Evolutionary conservation across 495 filamentous ascomycete genomes (phyloP).

Genomic region (Tuber calosporum): DNA sequence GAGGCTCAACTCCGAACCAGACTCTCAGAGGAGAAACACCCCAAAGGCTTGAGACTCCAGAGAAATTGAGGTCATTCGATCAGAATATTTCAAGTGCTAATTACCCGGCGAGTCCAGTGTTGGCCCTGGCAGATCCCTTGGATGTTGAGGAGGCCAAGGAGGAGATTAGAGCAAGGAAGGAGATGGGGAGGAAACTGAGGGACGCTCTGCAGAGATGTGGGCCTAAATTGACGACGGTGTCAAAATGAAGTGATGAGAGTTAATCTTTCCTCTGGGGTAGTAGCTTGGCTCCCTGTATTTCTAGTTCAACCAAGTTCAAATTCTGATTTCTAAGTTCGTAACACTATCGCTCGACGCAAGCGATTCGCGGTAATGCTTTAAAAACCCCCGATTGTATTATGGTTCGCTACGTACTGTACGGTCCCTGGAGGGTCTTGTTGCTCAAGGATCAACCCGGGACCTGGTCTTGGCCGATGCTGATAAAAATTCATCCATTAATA

Average conservation of each 20-base stretch:
- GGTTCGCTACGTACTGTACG: not conserved
- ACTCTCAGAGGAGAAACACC: constrained; percentile 23
- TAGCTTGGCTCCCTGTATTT: not conserved
- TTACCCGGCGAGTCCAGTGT: constrained; percentile 26
- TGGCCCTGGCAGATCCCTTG: constrained; percentile 32
- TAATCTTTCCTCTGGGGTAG: not conserved
- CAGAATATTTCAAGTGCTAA: constrained; percentile 10
- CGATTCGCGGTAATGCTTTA: not conserved
- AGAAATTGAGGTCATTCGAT: constrained; percentile 16
- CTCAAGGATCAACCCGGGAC: not conserved
- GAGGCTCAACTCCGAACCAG: constrained; percentile 27
- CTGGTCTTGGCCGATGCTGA: not conserved
- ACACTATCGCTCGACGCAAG: not conserved
- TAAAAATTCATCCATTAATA: not conserved
- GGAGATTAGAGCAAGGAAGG: constrained; percentile 37
- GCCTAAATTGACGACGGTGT: constrained; percentile 28
- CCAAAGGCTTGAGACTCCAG: constrained; percentile 28
- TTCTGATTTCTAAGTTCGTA: not conserved
- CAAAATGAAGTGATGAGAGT: not conserved
- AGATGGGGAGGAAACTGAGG: constrained; percentile 37
- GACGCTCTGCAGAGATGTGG: constrained; percentile 30
- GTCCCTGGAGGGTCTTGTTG: not conserved
- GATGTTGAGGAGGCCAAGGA: constrained; percentile 40
- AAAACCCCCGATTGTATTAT: not conserved
- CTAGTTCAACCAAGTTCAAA: not conserved